Evolutionary conservation across 2,329 filamentous ascomycete species (phyloP), one percentile per base, ranked within the genome.

Genomic region (Arthrobotrys megalospora): DNA sequence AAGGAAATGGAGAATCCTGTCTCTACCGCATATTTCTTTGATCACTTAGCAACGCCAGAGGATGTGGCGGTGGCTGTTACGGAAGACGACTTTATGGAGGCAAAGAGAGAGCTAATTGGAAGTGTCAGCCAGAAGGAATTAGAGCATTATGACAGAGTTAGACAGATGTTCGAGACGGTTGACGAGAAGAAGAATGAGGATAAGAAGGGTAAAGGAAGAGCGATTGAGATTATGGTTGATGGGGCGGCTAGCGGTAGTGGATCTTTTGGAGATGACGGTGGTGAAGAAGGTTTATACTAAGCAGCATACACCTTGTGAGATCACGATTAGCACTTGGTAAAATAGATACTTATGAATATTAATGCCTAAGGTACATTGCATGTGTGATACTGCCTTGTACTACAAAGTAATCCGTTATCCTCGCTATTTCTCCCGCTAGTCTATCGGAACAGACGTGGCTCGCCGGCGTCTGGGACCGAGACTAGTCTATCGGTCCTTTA

Each of bases 21-120:
- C 80, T 92, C 92, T 1, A 96, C 95, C 1, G 95, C 94, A 0
- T 94, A 96, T 85, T 99, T 94, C 86, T 99, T 99, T 83, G 96
- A 99, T 83, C 95, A 98, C 85, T 87, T 93, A 80, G 94, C 95
- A 12, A 93, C 89, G 0, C 88, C 91, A 10, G 92, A 93, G 55
- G 96, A 99, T 83, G 90, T 95, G 0, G 89, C 91, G 28, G 95
- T 99, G 80, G 90, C 93, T 85, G 96, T 99, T 32, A 92, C 90
- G 0, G 95, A 97, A 84, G 89, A 92, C 60, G 96, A 99, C 84
- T 99, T 99, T 83, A 83, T 91, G 21, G 89, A 89, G 28, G 96
- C 96, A 0, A 90, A 95, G 82, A 86, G 86, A 50, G 96, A 98
- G 85, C 88, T 99, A 47, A 91, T 98, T n/a, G 94, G 94, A 14